Percentiles rank a stretch among this genome's conserved stretches.
phyloP scores from a whole-genome alignment of 495 filamentous ascomycete genomes.

The Pseudoneurospora amorphoporcata region DNA sequence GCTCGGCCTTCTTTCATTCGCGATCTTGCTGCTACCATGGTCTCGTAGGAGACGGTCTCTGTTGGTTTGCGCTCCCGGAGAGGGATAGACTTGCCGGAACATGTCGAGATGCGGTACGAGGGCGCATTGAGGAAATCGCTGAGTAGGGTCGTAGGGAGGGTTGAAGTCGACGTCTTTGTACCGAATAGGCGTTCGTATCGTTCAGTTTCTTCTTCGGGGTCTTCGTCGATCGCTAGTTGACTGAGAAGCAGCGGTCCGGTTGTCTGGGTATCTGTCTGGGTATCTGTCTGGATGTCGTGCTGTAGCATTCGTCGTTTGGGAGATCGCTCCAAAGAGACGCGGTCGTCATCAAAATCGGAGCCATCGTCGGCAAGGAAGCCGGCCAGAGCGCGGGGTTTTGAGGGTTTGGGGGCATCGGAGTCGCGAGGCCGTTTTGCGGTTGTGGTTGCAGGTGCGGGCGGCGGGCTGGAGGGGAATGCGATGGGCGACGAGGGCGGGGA shows the following conservation, averaged over 20 bases:
- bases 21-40: conserved; percentile 59
- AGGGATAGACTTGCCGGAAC: conserved; percentile 50
- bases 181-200: conserved; percentile 21
- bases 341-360: conserved; percentile 28
- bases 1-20: conserved; percentile 57
- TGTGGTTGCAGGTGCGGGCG: conserved; percentile 21
- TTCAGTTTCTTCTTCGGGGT: conserved; percentile 14
- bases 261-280: conserved; percentile 1
- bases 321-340: conserved; percentile 20
- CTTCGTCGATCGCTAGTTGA: conserved; percentile 9
- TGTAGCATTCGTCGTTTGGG: conserved; percentile 30
- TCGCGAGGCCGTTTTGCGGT: conserved; percentile 28
- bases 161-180: background rate
- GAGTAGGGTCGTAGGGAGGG: conserved; percentile 1
- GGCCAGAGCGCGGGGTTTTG: conserved; percentile 22
- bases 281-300: background rate
- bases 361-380: conserved; percentile 41
- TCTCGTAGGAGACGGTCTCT: conserved; percentile 49
- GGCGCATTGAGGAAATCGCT: conserved; percentile 7
- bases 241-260: background rate
- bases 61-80: conserved; percentile 42
- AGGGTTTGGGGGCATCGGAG: conserved; percentile 6
- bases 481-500: conserved; percentile 50
- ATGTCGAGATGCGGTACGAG: conserved; percentile 47
- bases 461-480: conserved; percentile 44